Percentiles rank a stretch among this genome's conserved stretches.
Conservation (phyloP, 164 flowering plant genomes). For the Sextonia rubra region DNA sequence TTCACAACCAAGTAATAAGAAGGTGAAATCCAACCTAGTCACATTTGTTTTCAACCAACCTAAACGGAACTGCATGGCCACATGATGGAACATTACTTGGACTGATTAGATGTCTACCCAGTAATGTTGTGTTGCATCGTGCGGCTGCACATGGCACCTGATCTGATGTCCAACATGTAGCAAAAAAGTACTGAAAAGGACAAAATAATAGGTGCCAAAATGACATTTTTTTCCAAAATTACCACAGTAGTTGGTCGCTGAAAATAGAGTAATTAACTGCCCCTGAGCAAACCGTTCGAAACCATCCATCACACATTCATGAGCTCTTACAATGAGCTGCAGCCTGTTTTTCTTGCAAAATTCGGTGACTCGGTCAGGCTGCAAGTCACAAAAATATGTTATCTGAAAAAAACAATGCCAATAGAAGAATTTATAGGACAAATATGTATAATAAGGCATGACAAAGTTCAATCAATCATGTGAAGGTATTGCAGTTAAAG, state of each 20-base stretch:
- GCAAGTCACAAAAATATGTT: slow-evolving; percentile 21
- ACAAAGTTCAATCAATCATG: background rate
- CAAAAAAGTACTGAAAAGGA: too few species aligned
- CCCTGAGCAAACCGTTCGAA: slow-evolving; percentile 99
- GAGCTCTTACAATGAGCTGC: slow-evolving; percentile 96
- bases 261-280: slow-evolving; percentile 90
- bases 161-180: too few species aligned
- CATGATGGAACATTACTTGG: too few species aligned
- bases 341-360: slow-evolving; percentile 93
- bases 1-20: too few species aligned
- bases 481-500: background rate
- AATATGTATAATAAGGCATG: background rate
- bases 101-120: too few species aligned
- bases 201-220: background rate
- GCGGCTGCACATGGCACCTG: too few species aligned
- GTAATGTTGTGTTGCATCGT: too few species aligned
- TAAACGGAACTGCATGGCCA: too few species aligned
- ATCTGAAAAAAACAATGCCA: background rate
- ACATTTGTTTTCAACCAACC: too few species aligned
- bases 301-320: slow-evolving; percentile 99
- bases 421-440: background rate
- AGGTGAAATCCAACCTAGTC: too few species aligned
- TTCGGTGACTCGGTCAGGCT: slow-evolving; percentile 96
- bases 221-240: slow-evolving; percentile 13
- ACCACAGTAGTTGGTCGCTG: slow-evolving; percentile 99